A percentile compares a stretch with the other conserved stretches of the same genome.
Evolutionary conservation across 257 asterid genomes (phyloP).

Genomic region (Penstemon eatonii): DNA sequence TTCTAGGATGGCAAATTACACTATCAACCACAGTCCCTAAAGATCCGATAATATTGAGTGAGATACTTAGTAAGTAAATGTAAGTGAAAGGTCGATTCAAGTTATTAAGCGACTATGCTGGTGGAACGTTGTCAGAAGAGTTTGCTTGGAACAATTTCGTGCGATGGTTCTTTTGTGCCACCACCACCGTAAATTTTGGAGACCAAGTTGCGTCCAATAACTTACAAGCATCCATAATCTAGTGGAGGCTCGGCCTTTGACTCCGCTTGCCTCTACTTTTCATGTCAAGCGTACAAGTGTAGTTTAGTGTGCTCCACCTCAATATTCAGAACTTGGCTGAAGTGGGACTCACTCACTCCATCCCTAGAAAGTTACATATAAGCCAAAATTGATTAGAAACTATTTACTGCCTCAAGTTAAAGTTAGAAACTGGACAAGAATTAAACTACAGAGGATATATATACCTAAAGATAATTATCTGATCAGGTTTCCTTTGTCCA

Average conservation of each 20-base stretch:
- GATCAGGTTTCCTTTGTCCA: constrained; percentile 44
- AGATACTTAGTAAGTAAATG: neutral
- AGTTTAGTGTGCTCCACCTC: constrained; percentile 73
- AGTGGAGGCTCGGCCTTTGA: too few relatives aligned
- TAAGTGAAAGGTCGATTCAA: neutral
- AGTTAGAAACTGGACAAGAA: too few relatives aligned
- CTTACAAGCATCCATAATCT: constrained; percentile 73
- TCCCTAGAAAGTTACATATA: constrained; percentile 40
- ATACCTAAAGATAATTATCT: constrained; percentile 71
- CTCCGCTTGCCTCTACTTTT: too few relatives aligned
- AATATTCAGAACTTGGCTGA: constrained; percentile 64
- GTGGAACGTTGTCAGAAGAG: constrained; percentile 60
- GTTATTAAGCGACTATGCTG: constrained; percentile 38
- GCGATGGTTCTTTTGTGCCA: constrained; percentile 79
- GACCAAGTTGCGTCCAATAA: constrained; percentile 47
- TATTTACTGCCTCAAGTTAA: neutral
- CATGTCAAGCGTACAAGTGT: too few relatives aligned
- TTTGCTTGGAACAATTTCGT: constrained; percentile 59
- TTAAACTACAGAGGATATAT: neutral
- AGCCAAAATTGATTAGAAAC: neutral
- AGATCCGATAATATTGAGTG: neutral
- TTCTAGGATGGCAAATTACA: constrained; percentile 59
- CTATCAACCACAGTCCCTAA: constrained; percentile 76
- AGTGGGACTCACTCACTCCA: constrained; percentile 78
- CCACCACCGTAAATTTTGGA: constrained; percentile 58